Evolutionary conservation across 2,329 filamentous ascomycete genomes (phyloP), one percentile per base, ranked within the genome.

Genomic region (Cladophialophora bantiana): DNA sequence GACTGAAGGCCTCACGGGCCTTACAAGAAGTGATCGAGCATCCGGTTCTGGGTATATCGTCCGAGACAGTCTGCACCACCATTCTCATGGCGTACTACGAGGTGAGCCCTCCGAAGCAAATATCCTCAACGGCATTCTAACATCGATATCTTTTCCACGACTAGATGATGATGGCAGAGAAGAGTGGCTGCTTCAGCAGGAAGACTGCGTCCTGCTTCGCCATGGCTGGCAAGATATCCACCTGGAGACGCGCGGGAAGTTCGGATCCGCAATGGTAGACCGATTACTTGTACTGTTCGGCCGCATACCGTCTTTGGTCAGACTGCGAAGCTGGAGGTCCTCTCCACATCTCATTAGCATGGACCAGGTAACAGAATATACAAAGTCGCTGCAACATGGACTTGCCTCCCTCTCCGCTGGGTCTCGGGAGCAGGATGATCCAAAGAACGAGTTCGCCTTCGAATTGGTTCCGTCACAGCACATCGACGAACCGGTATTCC

Each of bases 171-270:
- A n/a, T n/a, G n/a, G n/a, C n/a, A n/a, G n/a, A n/a, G n/a, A n/a
- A n/a, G n/a, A n/a, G n/a, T n/a, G n/a, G n/a, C n/a, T n/a, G n/a
- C 34, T 58, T 26, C 55, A 36, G 32, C 55, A 58, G 18, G 55
- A 58, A 40, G 55, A 58, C 36, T 58, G 55, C 20, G 15, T 58
- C 26, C 35, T 58, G 55, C 35, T 58, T 18, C 7, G 36, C 7
- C 35, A 58, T 7, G 55, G 36, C 18, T 58, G 55, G 55, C 55
- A 18, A 10, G 18, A 31, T 18, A 31, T 58, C 32, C 15, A 4
- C 42, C 12, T 58, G 36, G 55, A 58, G 10, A 7, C 12, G 18
- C 9, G 35, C 6, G 35, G 55, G 12, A 20, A 42, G 12, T 13
- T 42, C 15, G 35, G 18, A 40, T 38, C 55, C 26, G 4, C 18